Base-by-base conservation (phyloP, 78 protist genomes). In the Dictyostelium brefeldianum region DNA sequence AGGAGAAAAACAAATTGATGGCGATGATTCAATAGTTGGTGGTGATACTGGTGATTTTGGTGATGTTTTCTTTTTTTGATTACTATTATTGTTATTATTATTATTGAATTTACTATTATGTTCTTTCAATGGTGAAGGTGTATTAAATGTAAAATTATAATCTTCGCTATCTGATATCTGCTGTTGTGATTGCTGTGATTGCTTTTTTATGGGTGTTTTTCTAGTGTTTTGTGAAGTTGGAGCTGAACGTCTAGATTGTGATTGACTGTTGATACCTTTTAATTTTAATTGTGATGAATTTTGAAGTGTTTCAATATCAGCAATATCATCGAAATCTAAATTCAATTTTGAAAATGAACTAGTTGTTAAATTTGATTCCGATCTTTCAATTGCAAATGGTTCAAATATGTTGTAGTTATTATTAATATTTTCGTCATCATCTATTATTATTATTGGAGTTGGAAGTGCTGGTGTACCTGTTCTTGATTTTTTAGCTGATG, bases 81-180 rank as follows among this genome's bases (percentile, higher is more conserved):
- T 4, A 3, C 4, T 14, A 20, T 7, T 4, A 46, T 14, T 46
- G 3, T 46, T 71, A 7, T 7, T 25, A 11, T 2, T 71, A 20
- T 15, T 11, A 17, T 31, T 12, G 9, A 5, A 10, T 75, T 25
- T 78, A n/a, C n/a, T 54, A 11, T 78, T 54, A 29, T 41, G 41
- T 71, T 43, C 31, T 71, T 46, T 71, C 0, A 43, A n/a, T 15
- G 64, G 64, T 51, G 81, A 77, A n/a, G 81, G 41, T 77, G 67
- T 77, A 27, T 18, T 48, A 8, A 48, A 64, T 12, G 27, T 67
- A 31, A 67, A 67, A 67, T 67, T 31, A 67, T 27, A 12, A 15
- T 31, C 74, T 27, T 29, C 43, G 9, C 14, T 10, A 20, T 43
- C 54, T 12, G 77, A 36, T 31, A 29, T 22, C 50, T 10, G 62